Conservation (phyloP, 257 asterid genomes). For the Thymus quinquecostatus region DNA sequence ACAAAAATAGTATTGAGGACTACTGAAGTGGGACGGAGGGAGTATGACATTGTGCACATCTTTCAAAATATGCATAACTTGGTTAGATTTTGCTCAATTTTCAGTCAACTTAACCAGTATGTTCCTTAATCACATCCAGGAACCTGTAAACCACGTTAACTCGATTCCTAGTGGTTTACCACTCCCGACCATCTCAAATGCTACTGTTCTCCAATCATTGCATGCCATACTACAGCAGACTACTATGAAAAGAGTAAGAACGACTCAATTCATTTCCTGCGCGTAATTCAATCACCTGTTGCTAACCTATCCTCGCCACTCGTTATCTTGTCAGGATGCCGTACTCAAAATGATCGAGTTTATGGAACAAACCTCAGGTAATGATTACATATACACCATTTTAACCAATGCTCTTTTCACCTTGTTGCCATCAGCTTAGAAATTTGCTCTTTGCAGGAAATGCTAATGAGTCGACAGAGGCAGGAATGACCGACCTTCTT, state of each 20-base stretch:
- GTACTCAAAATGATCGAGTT: constrained; percentile 70
- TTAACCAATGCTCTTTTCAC: neutral
- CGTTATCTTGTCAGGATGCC: constrained; percentile 71
- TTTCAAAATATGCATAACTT: no score
- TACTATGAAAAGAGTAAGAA: constrained; percentile 73
- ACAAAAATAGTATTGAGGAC: no score
- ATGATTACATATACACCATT: constrained; percentile 14
- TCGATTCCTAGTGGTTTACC: constrained; percentile 51
- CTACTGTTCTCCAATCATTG: constrained; percentile 77
- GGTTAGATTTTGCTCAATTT: no score
- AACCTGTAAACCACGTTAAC: constrained; percentile 47
- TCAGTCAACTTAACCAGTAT: constrained; percentile 38
- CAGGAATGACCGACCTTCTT: constrained; percentile 55
- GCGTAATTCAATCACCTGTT: constrained; percentile 27
- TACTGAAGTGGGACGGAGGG: no score
- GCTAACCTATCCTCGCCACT: constrained; percentile 35
- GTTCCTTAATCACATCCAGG: constrained; percentile 50
- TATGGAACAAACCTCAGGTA: constrained; percentile 87
- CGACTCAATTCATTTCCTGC: constrained; percentile 20
- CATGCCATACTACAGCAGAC: constrained; percentile 81
- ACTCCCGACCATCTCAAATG: constrained; percentile 51
- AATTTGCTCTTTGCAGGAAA: constrained; percentile 50
- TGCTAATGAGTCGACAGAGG: constrained; percentile 53
- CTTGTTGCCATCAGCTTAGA: constrained; percentile 14
- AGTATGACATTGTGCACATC: no score